phyloP scores from a whole-genome alignment of 2,329 filamentous ascomycete genomes.

The Penicillium polonicum region DNA sequence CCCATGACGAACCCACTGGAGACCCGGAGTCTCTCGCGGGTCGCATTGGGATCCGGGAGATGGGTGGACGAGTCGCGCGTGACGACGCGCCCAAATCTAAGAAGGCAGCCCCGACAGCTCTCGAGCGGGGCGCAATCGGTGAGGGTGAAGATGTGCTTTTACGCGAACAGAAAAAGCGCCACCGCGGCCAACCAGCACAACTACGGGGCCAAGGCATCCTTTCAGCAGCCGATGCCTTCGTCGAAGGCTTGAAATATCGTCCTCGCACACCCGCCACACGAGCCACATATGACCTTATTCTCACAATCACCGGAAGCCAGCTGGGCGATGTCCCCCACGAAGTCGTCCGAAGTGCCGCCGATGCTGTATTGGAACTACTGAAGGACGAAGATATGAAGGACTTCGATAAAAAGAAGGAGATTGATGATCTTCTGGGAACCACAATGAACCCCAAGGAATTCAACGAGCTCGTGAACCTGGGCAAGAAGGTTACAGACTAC shows the following conservation, averaged over 20 bases:
- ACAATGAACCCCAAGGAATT: constrained; percentile 85
- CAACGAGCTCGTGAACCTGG: constrained; percentile 92
- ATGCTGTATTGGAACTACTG: constrained; percentile 83
- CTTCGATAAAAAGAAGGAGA: constrained; percentile 96
- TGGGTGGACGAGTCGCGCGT: constrained; percentile 80
- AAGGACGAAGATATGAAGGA: constrained; percentile 97
- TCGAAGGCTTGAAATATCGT: constrained; percentile 89
- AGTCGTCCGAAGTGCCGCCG: constrained; percentile 88
- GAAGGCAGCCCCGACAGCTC: constrained; percentile 66
- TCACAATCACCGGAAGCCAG: constrained; percentile 82
- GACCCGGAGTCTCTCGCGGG: constrained; percentile 97
- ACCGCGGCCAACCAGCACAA: constrained; percentile 69
- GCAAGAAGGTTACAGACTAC: constrained; percentile 99
- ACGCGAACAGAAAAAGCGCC: constrained; percentile 82
- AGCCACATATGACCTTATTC: constrained; percentile 89
- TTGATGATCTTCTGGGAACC: constrained; percentile 87
- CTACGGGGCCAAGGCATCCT: constrained; percentile 73
- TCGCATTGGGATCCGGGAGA: constrained; percentile 87
- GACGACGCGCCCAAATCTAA: constrained; percentile 79
- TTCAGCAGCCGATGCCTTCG: constrained; percentile 77
- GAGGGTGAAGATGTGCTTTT: constrained; percentile 83
- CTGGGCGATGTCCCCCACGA: constrained; percentile 92
- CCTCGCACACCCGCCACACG: constrained; percentile 88
- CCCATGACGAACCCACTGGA: constrained; percentile 91
- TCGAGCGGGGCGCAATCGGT: constrained; percentile 71